These are phyloP conservation scores for Alternaria rosae DNA, from an alignment of 2,329 filamentous ascomycete genomes.

Conservation along the genomic window DNA sequence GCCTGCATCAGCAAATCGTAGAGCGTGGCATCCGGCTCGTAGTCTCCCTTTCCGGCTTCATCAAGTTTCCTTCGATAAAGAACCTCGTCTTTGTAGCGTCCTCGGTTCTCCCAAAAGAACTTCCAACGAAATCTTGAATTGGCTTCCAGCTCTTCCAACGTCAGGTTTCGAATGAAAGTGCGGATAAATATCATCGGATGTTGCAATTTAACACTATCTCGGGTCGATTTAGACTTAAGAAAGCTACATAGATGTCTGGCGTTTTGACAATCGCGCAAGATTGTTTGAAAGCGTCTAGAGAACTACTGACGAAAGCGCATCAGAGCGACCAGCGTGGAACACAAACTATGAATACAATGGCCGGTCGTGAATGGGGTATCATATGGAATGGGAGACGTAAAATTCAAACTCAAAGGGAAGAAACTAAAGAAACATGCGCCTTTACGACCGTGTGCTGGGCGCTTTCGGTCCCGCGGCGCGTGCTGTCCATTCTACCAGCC, in stretches of 20 bases:
- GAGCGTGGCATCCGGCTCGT: not conserved
- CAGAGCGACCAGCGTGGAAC: not conserved
- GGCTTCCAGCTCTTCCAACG: not conserved
- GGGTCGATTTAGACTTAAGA: not conserved
- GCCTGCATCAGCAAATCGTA: not conserved
- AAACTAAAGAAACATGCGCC: not conserved
- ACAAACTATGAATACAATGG: not conserved
- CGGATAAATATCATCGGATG: not conserved
- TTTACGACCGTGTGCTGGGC: not conserved
- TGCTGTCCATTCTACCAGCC: constrained; percentile 38
- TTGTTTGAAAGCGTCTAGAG: not conserved
- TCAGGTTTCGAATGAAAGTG: not conserved
- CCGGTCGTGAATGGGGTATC: not conserved
- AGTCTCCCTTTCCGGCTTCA: not conserved
- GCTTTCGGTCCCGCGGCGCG: constrained; percentile 9
- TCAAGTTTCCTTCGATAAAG: not conserved
- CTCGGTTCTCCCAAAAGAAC: not conserved
- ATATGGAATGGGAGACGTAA: not conserved
- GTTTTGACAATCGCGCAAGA: not conserved
- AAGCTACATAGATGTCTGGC: not conserved
- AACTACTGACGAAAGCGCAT: not conserved
- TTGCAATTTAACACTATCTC: not conserved
- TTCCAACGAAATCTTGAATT: not conserved
- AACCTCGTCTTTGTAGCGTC: not conserved
- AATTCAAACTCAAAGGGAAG: not conserved